These are phyloP conservation scores for Typha latifolia DNA, from an alignment of 176 grass and related monocot genomes.

Conservation along the genomic window DNA sequence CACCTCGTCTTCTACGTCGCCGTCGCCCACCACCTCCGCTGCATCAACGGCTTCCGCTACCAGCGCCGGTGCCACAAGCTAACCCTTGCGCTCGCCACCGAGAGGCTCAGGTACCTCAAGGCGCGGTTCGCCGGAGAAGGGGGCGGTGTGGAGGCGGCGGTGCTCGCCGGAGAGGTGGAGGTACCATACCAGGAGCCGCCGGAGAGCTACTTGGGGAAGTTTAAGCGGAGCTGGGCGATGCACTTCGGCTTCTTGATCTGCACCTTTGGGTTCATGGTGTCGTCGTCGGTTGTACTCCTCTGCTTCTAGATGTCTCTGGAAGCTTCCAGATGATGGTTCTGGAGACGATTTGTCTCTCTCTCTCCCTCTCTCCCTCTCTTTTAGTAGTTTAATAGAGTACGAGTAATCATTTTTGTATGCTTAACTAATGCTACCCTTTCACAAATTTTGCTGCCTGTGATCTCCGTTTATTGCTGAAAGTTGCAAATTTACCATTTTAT, in stretches of 20 bases:
- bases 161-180: conserved; percentile 54
- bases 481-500: too few relatives aligned
- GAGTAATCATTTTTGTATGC: background rate
- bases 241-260: conserved; percentile 74
- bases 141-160: conserved; percentile 14
- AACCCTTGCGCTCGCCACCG: conserved; percentile 77
- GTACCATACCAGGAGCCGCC: conserved; percentile 91
- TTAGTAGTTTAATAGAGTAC: background rate
- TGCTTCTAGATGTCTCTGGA: conserved; percentile 49
- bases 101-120: conserved; percentile 65
- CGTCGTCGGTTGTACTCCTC: conserved; percentile 49
- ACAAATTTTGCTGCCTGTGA: too few relatives aligned
- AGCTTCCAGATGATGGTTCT: background rate
- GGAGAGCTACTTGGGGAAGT: conserved; percentile 78
- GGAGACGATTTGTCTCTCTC: background rate
- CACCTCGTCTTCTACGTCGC: conserved; percentile 89
- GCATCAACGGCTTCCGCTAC: conserved; percentile 84
- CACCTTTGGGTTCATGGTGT: conserved; percentile 81
- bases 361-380: too few relatives aligned
- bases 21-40: conserved; percentile 87
- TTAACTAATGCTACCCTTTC: background rate
- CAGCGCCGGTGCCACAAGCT: conserved; percentile 96
- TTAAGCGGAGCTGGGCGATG: conserved; percentile 76
- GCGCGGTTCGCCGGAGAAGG: conserved; percentile 16
- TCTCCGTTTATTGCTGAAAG: too few relatives aligned